These are phyloP conservation scores for Rehmannia glutinosa DNA, from an alignment of 257 asterid species.

Conservation along the genomic window DNA sequence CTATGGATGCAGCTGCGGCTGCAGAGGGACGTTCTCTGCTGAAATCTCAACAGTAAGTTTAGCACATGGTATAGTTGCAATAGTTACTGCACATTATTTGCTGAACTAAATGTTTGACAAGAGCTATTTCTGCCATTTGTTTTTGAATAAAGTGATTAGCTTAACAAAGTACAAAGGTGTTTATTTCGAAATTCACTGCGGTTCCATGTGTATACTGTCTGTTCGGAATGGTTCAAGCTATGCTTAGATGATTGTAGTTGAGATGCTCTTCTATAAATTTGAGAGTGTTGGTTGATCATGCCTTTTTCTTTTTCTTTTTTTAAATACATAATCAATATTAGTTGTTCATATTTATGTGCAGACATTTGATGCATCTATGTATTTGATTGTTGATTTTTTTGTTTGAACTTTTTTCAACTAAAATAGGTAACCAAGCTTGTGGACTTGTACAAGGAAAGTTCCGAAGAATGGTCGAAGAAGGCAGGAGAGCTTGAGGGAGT, in stretches of 20 bases:
- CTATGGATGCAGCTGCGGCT: constrained; percentile 64
- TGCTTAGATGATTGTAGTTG: neutral
- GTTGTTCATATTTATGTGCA: neutral
- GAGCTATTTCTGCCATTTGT: constrained; percentile 4
- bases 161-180: neutral
- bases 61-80: neutral
- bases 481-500: constrained; percentile 98
- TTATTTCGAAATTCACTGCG: neutral
- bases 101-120: constrained; percentile 1
- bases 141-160: neutral
- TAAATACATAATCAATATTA: neutral
- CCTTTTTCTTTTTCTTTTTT: neutral
- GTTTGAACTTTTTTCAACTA: neutral
- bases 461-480: constrained; percentile 95
- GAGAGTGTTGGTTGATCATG: neutral
- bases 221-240: neutral
- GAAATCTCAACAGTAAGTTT: constrained; percentile 75
- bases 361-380: neutral
- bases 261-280: neutral
- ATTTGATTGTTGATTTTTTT: constrained; percentile 11
- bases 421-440: constrained; percentile 65
- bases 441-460: constrained; percentile 86
- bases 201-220: neutral
- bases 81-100: neutral
- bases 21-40: constrained; percentile 67